Conservation (phyloP, 2,329 filamentous ascomycete genomes). For the Pyrenochaeta sp. region DNA sequence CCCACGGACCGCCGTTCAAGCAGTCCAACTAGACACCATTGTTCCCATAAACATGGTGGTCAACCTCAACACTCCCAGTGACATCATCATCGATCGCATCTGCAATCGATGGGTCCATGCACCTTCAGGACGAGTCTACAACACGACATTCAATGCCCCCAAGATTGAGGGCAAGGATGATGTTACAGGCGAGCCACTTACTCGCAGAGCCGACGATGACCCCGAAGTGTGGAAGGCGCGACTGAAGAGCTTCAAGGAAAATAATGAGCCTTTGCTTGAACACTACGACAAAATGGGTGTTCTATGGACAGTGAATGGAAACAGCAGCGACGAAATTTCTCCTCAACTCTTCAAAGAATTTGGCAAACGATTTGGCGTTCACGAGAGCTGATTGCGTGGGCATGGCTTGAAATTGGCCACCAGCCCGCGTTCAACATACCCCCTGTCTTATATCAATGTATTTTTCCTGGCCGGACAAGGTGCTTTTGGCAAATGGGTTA, state of each 20-base stretch:
- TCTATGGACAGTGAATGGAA: constrained; percentile 84
- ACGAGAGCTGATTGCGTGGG: constrained; percentile 24
- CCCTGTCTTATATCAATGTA: constrained; percentile 7
- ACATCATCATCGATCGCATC: constrained; percentile 89
- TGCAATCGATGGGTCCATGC: constrained; percentile 93
- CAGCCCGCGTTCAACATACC: neutral
- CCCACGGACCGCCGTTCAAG: constrained; percentile 85
- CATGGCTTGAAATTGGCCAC: neutral
- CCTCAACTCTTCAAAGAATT: constrained; percentile 89
- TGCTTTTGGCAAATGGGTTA: neutral
- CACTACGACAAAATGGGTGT: constrained; percentile 88
- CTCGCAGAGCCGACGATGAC: constrained; percentile 84
- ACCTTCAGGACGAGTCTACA: constrained; percentile 91
- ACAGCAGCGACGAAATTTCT: constrained; percentile 93
- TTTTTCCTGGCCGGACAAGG: neutral
- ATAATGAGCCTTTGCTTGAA: constrained; percentile 82
- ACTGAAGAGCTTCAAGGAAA: constrained; percentile 85
- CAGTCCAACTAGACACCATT: constrained; percentile 76
- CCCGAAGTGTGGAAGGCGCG: constrained; percentile 85
- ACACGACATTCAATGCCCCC: constrained; percentile 90
- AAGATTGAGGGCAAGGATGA: constrained; percentile 84
- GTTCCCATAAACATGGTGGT: constrained; percentile 96
- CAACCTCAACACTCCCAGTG: constrained; percentile 82
- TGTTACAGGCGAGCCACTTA: constrained; percentile 85
- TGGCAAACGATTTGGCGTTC: constrained; percentile 72